Evolutionary conservation across 2,329 filamentous ascomycete genomes (phyloP).

Genomic region (Ophiognomonia clavigignenti-juglandacearum): DNA sequence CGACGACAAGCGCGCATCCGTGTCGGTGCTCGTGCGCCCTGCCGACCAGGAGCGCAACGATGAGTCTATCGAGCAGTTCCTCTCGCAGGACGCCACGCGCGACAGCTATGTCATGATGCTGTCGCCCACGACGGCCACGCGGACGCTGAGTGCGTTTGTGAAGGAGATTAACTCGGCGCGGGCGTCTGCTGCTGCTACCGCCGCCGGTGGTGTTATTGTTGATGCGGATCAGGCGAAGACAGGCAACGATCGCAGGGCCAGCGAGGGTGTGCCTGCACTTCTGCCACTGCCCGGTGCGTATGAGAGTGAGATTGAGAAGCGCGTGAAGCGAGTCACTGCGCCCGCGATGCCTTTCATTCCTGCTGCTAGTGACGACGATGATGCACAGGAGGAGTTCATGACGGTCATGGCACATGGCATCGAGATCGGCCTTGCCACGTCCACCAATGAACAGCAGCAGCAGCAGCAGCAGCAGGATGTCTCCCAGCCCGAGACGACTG

Average conservation of each 20-base stretch:
- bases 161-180: background rate
- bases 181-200: background rate
- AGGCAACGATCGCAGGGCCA: background rate
- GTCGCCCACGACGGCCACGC: background rate
- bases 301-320: background rate
- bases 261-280: background rate
- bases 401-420: background rate
- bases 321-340: background rate
- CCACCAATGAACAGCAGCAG: background rate
- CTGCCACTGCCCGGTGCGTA: background rate
- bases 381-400: too few relatives aligned
- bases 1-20: conserved; percentile 4
- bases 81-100: background rate
- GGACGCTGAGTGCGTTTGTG: conserved; percentile 1
- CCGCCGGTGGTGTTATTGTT: background rate
- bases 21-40: conserved; percentile 3
- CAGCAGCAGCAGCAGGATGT: too few relatives aligned
- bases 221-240: background rate
- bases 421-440: background rate
- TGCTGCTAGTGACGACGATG: background rate
- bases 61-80: background rate
- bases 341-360: background rate
- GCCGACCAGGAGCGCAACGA: conserved; percentile 9
- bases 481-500: background rate
- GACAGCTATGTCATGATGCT: background rate